Percentiles rank a stretch among this genome's conserved stretches.
phyloP scores from a whole-genome alignment of 2,329 filamentous ascomycete genomes.

The Trichoderma hamatum region DNA sequence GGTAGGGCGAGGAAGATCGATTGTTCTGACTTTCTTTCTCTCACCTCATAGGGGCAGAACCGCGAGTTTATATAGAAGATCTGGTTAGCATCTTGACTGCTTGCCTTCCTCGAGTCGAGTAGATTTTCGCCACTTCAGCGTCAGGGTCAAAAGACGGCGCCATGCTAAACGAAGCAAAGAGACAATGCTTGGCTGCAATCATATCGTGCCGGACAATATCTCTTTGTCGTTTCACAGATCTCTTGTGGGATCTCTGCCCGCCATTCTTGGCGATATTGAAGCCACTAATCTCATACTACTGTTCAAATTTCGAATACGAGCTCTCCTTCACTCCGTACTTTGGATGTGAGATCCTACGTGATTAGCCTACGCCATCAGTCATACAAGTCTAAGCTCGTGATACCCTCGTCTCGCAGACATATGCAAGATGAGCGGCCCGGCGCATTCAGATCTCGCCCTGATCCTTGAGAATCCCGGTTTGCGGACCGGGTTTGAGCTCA shows the following conservation, averaged over 20 bases:
- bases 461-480: constrained; percentile 8
- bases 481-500: neutral
- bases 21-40: neutral
- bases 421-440: constrained; percentile 23
- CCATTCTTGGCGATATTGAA: neutral
- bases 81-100: neutral
- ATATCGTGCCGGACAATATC: neutral
- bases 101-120: neutral
- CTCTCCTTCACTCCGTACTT: neutral
- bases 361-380: neutral
- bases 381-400: constrained; percentile 2
- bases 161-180: neutral
- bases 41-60: neutral
- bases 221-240: neutral
- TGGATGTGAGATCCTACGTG: neutral
- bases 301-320: neutral
- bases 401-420: neutral
- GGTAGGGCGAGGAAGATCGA: neutral
- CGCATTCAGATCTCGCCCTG: constrained; percentile 3
- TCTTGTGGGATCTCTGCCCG: neutral
- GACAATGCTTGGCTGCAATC: neutral
- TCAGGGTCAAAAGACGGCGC: neutral
- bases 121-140: neutral
- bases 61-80: constrained; percentile 3
- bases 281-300: neutral